Percentiles rank a stretch among this genome's conserved stretches.
These are phyloP conservation scores for Puccinellia tenuiflora DNA, from an alignment of 176 grass and related monocot species.

Conservation along the genomic window DNA sequence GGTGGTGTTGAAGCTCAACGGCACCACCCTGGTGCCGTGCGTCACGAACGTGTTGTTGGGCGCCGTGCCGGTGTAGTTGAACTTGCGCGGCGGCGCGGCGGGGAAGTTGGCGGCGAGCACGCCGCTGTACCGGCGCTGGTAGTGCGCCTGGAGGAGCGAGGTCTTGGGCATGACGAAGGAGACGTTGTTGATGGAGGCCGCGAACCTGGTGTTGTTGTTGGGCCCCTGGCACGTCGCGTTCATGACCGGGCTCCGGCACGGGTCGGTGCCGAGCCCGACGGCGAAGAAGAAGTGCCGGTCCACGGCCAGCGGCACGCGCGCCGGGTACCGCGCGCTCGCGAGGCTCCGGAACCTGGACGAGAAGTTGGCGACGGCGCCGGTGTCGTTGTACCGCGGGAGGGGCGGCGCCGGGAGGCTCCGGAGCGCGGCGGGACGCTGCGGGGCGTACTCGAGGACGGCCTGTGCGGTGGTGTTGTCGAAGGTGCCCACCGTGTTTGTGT, in stretches of 20 bases:
- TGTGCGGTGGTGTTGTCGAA: slow-evolving; percentile 84
- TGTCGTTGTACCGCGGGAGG: slow-evolving; percentile 64
- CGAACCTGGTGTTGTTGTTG: slow-evolving; percentile 59
- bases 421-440: neutral
- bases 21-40: slow-evolving; percentile 58
- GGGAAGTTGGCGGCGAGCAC: slow-evolving; percentile 69
- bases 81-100: slow-evolving; percentile 15
- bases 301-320: slow-evolving; percentile 38
- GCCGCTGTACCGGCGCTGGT: slow-evolving; percentile 44
- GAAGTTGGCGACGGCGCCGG: slow-evolving; percentile 52
- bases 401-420: slow-evolving; percentile 17
- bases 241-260: slow-evolving; percentile 28
- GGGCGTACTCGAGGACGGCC: slow-evolving; percentile 58
- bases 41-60: slow-evolving; percentile 59
- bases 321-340: slow-evolving; percentile 49
- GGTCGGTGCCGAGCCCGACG: slow-evolving; percentile 54
- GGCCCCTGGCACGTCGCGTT: slow-evolving; percentile 75
- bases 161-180: slow-evolving; percentile 55
- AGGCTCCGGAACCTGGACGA: slow-evolving; percentile 62
- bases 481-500: slow-evolving; percentile 46
- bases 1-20: slow-evolving; percentile 48
- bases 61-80: slow-evolving; percentile 71
- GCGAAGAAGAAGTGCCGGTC: slow-evolving; percentile 67
- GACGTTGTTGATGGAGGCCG: slow-evolving; percentile 67
- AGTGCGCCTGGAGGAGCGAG: slow-evolving; percentile 75